phyloP scores from a whole-genome alignment of 2,329 filamentous ascomycete species.

The Chaetomium sp. region DNA sequence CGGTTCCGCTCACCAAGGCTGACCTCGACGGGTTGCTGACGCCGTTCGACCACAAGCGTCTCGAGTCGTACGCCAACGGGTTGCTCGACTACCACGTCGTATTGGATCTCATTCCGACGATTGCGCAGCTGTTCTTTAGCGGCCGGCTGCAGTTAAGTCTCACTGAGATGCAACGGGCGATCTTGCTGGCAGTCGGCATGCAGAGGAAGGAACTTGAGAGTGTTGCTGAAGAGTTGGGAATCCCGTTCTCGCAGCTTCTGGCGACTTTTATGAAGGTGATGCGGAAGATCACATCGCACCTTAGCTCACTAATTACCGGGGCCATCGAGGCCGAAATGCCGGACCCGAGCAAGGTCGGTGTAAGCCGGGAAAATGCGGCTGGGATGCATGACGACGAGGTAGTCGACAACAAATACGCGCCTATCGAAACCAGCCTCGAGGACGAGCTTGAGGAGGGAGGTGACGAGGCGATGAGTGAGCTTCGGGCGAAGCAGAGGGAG shows the following conservation, averaged over 20 bases:
- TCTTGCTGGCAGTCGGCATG: conserved; percentile 86
- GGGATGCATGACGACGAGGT: conserved; percentile 71
- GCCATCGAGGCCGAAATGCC: conserved; percentile 71
- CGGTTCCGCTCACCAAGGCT: conserved; percentile 65
- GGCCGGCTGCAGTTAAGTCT: conserved; percentile 70
- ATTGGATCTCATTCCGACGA: conserved; percentile 82
- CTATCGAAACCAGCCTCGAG: conserved; percentile 70
- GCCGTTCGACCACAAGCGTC: conserved; percentile 90
- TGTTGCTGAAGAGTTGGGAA: conserved; percentile 74
- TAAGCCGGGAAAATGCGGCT: conserved; percentile 60
- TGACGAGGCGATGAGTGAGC: conserved; percentile 69
- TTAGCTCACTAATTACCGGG: conserved; percentile 72
- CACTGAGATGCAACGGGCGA: conserved; percentile 79
- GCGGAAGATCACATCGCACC: conserved; percentile 79
- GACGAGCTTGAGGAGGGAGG: conserved; percentile 85
- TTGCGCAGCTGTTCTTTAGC: conserved; percentile 83
- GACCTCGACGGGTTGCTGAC: conserved; percentile 79
- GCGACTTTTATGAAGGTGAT: conserved; percentile 98
- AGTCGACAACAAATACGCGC: conserved; percentile 66
- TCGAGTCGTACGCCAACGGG: conserved; percentile 95
- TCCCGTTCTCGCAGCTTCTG: conserved; percentile 77
- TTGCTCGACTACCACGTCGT: conserved; percentile 98
- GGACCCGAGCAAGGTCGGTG: conserved; percentile 56
- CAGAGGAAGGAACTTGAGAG: conserved; percentile 86
- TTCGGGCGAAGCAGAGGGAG: conserved; percentile 80